phyloP scores from a whole-genome alignment of 2,329 filamentous ascomycete genomes.

The Nemania abortiva region DNA sequence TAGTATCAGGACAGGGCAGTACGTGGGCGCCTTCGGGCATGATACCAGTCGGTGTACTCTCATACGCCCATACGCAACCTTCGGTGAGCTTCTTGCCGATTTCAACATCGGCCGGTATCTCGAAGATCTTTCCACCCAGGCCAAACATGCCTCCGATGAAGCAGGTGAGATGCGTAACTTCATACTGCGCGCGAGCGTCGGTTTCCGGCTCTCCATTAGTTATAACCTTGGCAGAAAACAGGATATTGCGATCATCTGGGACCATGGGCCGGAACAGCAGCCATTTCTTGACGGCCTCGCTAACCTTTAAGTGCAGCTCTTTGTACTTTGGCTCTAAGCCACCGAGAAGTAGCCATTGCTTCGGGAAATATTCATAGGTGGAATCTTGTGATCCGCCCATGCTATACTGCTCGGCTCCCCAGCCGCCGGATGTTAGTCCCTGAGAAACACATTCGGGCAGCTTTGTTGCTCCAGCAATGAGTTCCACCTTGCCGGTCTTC shows the following conservation, averaged over 20 bases:
- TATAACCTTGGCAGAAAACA: conserved; percentile 76
- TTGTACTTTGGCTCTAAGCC: conserved; percentile 79
- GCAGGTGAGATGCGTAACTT: conserved; percentile 73
- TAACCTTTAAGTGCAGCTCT: conserved; percentile 76
- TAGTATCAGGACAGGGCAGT: conserved; percentile 61
- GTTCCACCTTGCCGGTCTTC: conserved; percentile 23
- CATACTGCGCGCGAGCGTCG: conserved; percentile 65
- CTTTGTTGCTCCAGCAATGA: conserved; percentile 14
- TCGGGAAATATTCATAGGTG: conserved; percentile 78
- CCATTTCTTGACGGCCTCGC: conserved; percentile 76
- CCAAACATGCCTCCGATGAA: conserved; percentile 79
- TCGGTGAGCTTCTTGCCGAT: conserved; percentile 73
- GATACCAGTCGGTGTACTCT: conserved; percentile 68
- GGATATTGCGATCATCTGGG: conserved; percentile 73
- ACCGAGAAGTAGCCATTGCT: conserved; percentile 81
- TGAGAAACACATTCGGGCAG: conserved; percentile 67
- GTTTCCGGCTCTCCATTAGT: conserved; percentile 58
- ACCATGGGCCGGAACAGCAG: conserved; percentile 84
- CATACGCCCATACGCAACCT: conserved; percentile 78
- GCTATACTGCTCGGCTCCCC: conserved; percentile 63
- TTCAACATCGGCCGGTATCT: conserved; percentile 69
- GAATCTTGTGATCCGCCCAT: conserved; percentile 77
- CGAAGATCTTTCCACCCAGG: conserved; percentile 73
- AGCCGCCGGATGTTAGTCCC: conserved; percentile 64
- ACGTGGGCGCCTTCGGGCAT: conserved; percentile 71